Conservation (phyloP, 2,329 filamentous ascomycete species). For the Aspergillus felis region DNA sequence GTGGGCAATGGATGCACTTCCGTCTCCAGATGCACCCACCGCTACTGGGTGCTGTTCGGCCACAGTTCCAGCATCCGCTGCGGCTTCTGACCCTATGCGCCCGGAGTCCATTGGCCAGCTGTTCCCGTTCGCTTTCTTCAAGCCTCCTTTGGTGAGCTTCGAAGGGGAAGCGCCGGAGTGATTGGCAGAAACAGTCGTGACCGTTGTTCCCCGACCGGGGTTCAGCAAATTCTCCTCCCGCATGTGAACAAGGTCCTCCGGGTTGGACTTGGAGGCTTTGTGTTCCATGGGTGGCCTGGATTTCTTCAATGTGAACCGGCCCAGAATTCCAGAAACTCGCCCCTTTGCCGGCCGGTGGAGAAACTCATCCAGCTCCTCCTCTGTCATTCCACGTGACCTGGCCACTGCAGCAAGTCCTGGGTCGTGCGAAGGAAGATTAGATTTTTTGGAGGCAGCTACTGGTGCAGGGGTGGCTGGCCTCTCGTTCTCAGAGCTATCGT, state of each 20-base stretch:
- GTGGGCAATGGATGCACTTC: background rate
- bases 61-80: background rate
- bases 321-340: slow-evolving; percentile 29
- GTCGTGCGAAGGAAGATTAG: slow-evolving; percentile 19
- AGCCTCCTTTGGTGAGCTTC: slow-evolving; percentile 27
- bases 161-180: slow-evolving; percentile 16
- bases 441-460: slow-evolving; percentile 18
- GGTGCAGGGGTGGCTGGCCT: slow-evolving; percentile 21
- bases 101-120: slow-evolving; percentile 25
- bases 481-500: slow-evolving; percentile 57
- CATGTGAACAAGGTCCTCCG: slow-evolving; percentile 43
- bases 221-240: slow-evolving; percentile 21
- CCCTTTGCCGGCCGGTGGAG: slow-evolving; percentile 27
- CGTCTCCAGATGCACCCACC: background rate
- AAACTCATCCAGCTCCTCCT: slow-evolving; percentile 32
- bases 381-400: slow-evolving; percentile 56
- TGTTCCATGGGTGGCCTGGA: slow-evolving; percentile 20
- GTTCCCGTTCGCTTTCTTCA: slow-evolving; percentile 15
- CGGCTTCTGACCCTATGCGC: slow-evolving; percentile 1
- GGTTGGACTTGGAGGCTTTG: slow-evolving; percentile 50
- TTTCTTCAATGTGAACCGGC: slow-evolving; percentile 29
- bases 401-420: slow-evolving; percentile 33
- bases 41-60: background rate
- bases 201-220: slow-evolving; percentile 6
- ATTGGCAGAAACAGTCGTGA: slow-evolving; percentile 20